Evolutionary conservation across 2,329 filamentous ascomycete genomes (phyloP).

Genomic region (Daldinia eschscholtzii): DNA sequence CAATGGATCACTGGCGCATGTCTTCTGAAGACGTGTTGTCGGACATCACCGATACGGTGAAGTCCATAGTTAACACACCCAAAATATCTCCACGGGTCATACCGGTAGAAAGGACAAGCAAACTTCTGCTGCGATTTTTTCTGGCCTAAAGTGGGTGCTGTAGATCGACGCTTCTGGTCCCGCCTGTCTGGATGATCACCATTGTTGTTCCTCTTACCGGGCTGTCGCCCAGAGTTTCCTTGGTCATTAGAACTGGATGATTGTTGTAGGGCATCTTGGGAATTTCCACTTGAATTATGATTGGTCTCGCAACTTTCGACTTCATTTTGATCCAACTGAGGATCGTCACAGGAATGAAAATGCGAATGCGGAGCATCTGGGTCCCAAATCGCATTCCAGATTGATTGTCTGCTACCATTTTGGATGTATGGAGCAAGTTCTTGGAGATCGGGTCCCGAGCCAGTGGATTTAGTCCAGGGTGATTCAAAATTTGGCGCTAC

Average conservation of each 20-base stretch:
- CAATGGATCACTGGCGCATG: conserved; percentile 11
- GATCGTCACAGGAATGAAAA: neutral
- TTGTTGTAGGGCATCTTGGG: neutral
- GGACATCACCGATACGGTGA: conserved; percentile 17
- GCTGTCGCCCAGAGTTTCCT: neutral
- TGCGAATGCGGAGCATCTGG: neutral
- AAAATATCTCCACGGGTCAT: neutral
- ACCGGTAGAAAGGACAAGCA: conserved; percentile 15
- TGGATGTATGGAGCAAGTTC: neutral
- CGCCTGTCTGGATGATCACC: conserved; percentile 6
- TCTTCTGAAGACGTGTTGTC: conserved; percentile 18
- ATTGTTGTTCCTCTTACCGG: neutral
- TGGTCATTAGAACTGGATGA: neutral
- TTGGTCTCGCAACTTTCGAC: neutral
- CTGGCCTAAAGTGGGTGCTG: neutral
- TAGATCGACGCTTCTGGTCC: neutral
- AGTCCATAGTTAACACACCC: neutral
- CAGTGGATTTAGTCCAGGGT: neutral
- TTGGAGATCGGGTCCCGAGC: neutral
- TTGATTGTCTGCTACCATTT: neutral
- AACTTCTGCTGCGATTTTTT: neutral
- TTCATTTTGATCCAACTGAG: neutral
- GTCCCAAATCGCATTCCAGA: neutral
- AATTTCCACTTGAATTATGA: neutral
- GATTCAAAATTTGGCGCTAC: neutral